Base-by-base conservation (phyloP, 768 basidiomycete species). In the Peribolospora baueri region DNA sequence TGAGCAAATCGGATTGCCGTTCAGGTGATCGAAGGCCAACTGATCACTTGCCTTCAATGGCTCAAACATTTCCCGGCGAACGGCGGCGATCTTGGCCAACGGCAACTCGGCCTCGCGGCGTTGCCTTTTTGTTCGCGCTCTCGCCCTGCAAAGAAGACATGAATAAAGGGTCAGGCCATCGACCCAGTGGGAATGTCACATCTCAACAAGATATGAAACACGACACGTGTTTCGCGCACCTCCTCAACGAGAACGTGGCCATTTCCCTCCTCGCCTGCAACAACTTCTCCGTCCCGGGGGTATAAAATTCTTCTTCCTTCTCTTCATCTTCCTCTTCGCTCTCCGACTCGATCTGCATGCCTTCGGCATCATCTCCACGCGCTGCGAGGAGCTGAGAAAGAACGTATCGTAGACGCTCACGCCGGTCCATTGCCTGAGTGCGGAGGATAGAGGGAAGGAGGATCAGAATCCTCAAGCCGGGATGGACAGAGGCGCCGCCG, bases 231-330 rank as follows among this genome's bases (percentile, higher is more conserved):
- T n/a, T 7, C 5, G 59, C 76, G 70, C 75, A 93, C 90, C 87
- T 84, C 70, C 84, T 82, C 61, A 97, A 74, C 65, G 93, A 97
- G 70, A 79, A 97, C 68, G 86, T 83, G 56, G 90, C 90, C 64
- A 97, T 76, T 61, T 73, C 76, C 66, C 82, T 74, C 60, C 93
- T 76, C 43, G 87, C 80, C 64, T 82, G 79, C 51, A 93, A 72
- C 56, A 98, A 75, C 61, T 84, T 85, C 25, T 86, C 72, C 4
- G 85, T 79, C 5, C 93, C 91, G 37, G 81, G 81, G 5, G 90
- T 81, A 67, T 90, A 97, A 71, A 97, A 98, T 65, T 98, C 93
- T 66, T 86, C 85, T 63, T 84, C 81, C 79, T 87, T 63, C 42
- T 64, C 51, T 46, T 54, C 56, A 8, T 60, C 61, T 38, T 54